Evolutionary conservation across 345 rosid species (phyloP).

Genomic region (Cardiospermum halicacabum): DNA sequence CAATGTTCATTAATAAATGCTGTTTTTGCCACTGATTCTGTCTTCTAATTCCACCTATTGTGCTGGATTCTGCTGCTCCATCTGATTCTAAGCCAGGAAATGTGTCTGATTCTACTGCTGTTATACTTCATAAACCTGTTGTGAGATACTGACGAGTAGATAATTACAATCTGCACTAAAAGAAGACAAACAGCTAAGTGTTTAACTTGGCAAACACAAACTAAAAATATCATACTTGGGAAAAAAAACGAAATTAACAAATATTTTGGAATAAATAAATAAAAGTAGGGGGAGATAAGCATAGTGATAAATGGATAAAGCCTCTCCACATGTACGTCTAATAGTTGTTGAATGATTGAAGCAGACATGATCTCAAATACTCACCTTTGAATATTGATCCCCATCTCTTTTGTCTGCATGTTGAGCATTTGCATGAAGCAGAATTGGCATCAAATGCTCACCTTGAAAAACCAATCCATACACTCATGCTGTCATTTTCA

Average conservation of each 20-base stretch:
- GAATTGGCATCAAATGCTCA: not conserved
- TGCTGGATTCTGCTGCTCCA: not conserved
- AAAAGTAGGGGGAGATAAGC: not conserved
- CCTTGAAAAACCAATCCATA: not conserved
- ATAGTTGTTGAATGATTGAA: not conserved
- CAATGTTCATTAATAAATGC: not conserved
- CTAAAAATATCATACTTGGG: too few species aligned
- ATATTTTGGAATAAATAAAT: too few species aligned
- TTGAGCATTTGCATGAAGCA: not conserved
- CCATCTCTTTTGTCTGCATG: constrained; percentile 9
- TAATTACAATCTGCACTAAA: too few species aligned
- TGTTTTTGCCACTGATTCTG: not conserved
- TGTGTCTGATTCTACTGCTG: too few species aligned
- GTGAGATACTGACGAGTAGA: not conserved
- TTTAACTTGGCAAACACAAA: too few species aligned
- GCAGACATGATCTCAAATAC: constrained; percentile 1
- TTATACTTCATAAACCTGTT: not conserved
- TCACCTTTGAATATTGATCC: constrained; percentile 3
- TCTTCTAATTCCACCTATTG: not conserved
- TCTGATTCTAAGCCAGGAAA: not conserved
- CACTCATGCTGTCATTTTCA: not conserved
- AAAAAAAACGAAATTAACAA: not conserved
- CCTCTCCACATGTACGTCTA: not conserved
- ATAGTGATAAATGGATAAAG: too few species aligned
- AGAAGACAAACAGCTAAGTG: too few species aligned